Conservation (phyloP, 2,329 filamentous ascomycete species). For the Chaetomium sp. region DNA sequence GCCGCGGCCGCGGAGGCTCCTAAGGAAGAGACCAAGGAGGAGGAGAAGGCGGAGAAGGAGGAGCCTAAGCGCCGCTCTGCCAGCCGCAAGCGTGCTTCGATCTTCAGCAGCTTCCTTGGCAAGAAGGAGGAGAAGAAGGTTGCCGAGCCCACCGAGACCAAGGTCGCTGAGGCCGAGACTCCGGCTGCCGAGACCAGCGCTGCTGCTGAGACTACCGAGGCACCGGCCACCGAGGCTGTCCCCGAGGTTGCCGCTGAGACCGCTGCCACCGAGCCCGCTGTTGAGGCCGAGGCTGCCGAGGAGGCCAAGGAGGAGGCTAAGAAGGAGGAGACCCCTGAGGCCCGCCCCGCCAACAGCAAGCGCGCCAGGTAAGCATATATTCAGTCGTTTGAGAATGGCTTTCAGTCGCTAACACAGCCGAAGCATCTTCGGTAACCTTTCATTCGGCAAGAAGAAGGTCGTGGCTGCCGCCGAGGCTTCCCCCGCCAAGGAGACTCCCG, state of each 20-base stretch:
- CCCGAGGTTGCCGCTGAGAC: constrained; percentile 28
- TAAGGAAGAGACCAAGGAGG: constrained; percentile 33
- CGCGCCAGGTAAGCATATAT: constrained; percentile 41
- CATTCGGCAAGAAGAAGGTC: constrained; percentile 52
- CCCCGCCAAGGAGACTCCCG: constrained; percentile 38
- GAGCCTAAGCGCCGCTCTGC: constrained; percentile 57
- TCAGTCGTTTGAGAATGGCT: background rate
- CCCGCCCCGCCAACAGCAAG: constrained; percentile 40
- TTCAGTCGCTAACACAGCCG: constrained; percentile 12
- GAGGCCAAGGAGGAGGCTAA: constrained; percentile 10
- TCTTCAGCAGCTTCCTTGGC: constrained; percentile 49
- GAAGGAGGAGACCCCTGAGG: constrained; percentile 6
- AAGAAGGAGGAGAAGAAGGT: constrained; percentile 46
- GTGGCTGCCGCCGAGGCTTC: constrained; percentile 37
- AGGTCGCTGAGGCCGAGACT: constrained; percentile 31
- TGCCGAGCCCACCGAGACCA: constrained; percentile 28
- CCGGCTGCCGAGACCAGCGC: constrained; percentile 32
- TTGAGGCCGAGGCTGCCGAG: constrained; percentile 23
- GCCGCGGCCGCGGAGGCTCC: constrained; percentile 36
- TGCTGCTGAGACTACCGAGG: constrained; percentile 28
- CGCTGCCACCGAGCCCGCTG: constrained; percentile 32
- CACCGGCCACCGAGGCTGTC: constrained; percentile 31
- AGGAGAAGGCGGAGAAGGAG: constrained; percentile 46
- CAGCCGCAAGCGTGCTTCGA: constrained; percentile 59
- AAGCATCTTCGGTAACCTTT: constrained; percentile 50